Conservation (phyloP, 768 basidiomycete genomes). For the Mycena metata region DNA sequence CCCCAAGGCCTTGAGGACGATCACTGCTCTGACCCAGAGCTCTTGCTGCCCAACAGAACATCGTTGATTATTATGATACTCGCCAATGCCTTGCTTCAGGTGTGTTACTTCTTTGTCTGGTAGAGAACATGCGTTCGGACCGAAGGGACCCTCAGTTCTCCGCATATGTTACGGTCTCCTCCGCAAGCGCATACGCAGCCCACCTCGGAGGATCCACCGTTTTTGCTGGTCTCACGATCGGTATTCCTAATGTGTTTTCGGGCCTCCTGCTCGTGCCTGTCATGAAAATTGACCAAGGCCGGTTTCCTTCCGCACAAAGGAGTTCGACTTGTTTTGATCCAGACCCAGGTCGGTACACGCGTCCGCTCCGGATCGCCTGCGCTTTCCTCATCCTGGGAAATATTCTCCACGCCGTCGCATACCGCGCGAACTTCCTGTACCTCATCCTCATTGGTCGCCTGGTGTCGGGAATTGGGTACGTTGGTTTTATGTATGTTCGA, state of each 20-base stretch:
- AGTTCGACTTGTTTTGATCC: background rate
- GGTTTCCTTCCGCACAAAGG: conserved; percentile 9
- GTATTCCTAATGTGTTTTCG: conserved; percentile 74
- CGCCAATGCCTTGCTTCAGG: too few relatives aligned
- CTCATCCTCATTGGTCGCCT: conserved; percentile 80
- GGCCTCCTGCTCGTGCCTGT: conserved; percentile 72
- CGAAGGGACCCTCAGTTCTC: conserved; percentile 61
- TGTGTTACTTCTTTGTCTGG: too few relatives aligned
- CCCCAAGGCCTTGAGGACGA: too few relatives aligned
- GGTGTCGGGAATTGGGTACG: conserved; percentile 71
- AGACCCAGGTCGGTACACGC: conserved; percentile 61
- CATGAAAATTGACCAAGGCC: conserved; percentile 70
- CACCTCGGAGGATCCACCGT: conserved; percentile 73
- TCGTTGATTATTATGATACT: too few relatives aligned
- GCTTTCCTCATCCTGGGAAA: conserved; percentile 68
- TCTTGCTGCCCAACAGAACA: too few relatives aligned
- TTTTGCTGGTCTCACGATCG: conserved; percentile 77
- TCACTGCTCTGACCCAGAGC: too few relatives aligned
- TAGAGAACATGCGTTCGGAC: too few relatives aligned
- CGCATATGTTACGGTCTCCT: conserved; percentile 78
- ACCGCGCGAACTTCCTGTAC: conserved; percentile 60
- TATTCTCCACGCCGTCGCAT: conserved; percentile 74
- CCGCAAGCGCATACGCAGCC: conserved; percentile 72
- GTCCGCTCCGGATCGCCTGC: conserved; percentile 70
- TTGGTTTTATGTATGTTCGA: conserved; percentile 77